Conservation (phyloP, 2,329 filamentous ascomycete species). For the Falciphora oryzae region DNA sequence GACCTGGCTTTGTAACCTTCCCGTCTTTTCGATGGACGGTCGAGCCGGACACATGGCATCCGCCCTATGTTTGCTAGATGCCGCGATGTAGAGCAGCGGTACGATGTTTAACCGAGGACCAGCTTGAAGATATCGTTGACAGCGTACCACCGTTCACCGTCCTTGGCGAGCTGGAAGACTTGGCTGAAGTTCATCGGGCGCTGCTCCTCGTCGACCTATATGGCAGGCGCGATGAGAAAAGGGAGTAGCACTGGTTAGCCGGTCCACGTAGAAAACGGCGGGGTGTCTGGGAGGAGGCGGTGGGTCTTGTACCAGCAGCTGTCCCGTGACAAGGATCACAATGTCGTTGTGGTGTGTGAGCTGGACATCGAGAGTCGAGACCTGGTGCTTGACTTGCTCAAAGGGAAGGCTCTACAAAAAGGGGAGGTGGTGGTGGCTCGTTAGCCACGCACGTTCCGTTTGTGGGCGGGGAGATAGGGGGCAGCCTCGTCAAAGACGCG, state of each 20-base stretch:
- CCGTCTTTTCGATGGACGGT: neutral
- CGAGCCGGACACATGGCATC: neutral
- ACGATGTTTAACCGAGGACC: conserved; percentile 54
- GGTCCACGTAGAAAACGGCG: neutral
- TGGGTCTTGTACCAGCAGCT: conserved; percentile 61
- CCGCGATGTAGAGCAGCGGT: neutral
- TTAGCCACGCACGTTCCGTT: conserved; percentile 10
- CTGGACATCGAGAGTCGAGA: conserved; percentile 77
- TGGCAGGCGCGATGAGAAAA: neutral
- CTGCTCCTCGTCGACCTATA: conserved; percentile 76
- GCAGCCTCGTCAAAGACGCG: too few species aligned
- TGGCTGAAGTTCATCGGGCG: conserved; percentile 89
- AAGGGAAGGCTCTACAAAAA: conserved; percentile 65
- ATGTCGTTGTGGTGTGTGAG: conserved; percentile 67
- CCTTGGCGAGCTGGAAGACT: conserved; percentile 75
- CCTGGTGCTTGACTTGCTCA: conserved; percentile 71
- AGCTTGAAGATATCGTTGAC: conserved; percentile 95
- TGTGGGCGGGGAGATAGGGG: neutral
- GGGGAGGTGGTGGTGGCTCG: conserved; percentile 8
- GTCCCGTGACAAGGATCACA: conserved; percentile 82
- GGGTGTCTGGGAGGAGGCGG: neutral
- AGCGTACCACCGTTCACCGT: conserved; percentile 66
- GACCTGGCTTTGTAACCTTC: neutral
- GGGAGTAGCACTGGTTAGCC: neutral
- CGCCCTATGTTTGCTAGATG: neutral